Base-by-base conservation (phyloP, 768 basidiomycete species). In the Leucosporidium creatinivorum region DNA sequence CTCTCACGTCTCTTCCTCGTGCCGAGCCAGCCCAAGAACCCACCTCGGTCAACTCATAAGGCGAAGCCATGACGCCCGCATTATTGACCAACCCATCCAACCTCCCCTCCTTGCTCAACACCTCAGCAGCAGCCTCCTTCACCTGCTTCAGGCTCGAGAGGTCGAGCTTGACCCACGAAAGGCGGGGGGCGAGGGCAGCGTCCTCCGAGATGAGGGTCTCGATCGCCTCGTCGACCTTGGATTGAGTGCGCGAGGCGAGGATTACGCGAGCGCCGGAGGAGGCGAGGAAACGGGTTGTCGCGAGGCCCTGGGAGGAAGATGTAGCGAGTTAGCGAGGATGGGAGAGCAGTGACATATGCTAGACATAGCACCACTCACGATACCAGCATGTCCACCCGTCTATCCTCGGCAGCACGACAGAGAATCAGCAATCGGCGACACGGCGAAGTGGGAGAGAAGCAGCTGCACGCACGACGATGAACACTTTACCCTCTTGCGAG, bases 381-480 rank as follows among this genome's bases (percentile, higher is more conserved):
- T 61, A 74, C 80, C 77, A 10, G 63, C 85, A 83, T 85, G 86
- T 69, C 81, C 84, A 21, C 85, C 85, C 0, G 85, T 86, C 39
- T 44, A 17, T 7, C 13, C 10, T 33, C 33, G 10, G 15, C 39
- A 44, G 39, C 39, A 17, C 15, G 39, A 15, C 8, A 44, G 39
- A 44, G 39, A 44, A 8, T 44, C 39, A 44, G 39, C 39, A 44
- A 44, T 12, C 39, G 39, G 39, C 39, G 8, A 44, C 39, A n/a
- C 39, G 39, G 39, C 39, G 39, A 44, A n/a, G n/a, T n/a, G n/a
- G n/a, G n/a, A n/a, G n/a, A n/a, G n/a, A n/a, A n/a, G n/a, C n/a
- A n/a, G n/a, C n/a, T n/a, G n/a, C n/a, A 44, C 39, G 39, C 39
- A 44, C 39, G 25, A 86, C 82, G 50, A 85, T 76, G 55, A 78